Percentiles rank a stretch among this genome's conserved stretches.
Conservation (phyloP, 2,329 filamentous ascomycete species). For the Fusarium tupiense region DNA sequence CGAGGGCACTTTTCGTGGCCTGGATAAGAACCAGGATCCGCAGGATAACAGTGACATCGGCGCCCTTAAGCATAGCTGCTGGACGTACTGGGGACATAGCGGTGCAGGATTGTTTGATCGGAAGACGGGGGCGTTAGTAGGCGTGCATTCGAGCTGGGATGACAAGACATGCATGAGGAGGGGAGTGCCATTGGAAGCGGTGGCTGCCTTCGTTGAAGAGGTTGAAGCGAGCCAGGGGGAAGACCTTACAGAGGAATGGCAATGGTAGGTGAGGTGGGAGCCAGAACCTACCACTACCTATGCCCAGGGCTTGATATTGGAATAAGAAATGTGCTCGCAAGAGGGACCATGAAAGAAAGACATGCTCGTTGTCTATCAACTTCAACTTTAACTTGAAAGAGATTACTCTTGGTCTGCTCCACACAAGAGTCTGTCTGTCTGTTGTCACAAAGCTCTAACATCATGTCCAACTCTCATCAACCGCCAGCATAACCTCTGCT, state of each 20-base stretch:
- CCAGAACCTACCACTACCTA: not conserved
- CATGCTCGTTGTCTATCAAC: conserved; percentile 2
- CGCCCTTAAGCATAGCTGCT: conserved; percentile 61
- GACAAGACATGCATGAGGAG: conserved; percentile 61
- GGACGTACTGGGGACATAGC: conserved; percentile 68
- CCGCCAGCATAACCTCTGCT: conserved; percentile 5
- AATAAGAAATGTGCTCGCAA: not conserved
- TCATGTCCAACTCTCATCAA: conserved; percentile 20
- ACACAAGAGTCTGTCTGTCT: conserved; percentile 25
- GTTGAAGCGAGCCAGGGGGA: conserved; percentile 20
- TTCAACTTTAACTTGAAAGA: conserved; percentile 15
- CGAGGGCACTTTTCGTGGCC: conserved; percentile 53
- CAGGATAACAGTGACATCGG: conserved; percentile 64
- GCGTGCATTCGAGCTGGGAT: conserved; percentile 65
- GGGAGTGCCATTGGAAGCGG: conserved; percentile 57
- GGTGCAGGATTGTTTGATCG: conserved; percentile 59
- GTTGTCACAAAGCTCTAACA: conserved; percentile 12
- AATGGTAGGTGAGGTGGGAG: conserved; percentile 25
- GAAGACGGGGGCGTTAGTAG: conserved; percentile 53
- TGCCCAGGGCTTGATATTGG: no score
- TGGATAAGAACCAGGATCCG: conserved; percentile 50
- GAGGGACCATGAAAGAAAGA: not conserved
- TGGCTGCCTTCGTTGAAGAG: conserved; percentile 51
- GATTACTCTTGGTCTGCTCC: conserved; percentile 20
- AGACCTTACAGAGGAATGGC: conserved; percentile 11